Evolutionary conservation across 805 yeast species (phyloP).

Genomic region (Clavispora santaluciae): DNA sequence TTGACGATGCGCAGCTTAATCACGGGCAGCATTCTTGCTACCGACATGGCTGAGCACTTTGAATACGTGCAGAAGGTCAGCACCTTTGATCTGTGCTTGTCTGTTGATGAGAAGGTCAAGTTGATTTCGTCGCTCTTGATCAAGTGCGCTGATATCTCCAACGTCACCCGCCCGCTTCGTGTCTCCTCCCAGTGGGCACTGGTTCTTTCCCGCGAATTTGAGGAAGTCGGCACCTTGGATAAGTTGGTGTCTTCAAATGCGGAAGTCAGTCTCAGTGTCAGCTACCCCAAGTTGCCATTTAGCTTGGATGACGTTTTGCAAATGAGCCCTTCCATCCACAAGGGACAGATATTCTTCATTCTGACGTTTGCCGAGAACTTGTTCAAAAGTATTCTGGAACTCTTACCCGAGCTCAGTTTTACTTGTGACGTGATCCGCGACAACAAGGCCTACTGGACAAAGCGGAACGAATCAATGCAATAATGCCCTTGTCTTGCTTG

Average conservation of each 20-base stretch:
- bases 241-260: slow-evolving; percentile 15
- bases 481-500: not conserved
- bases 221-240: slow-evolving; percentile 57
- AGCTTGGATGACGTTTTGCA: slow-evolving; percentile 41
- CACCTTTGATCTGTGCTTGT: slow-evolving; percentile 17
- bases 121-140: slow-evolving; percentile 66
- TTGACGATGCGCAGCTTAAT: slow-evolving; percentile 25
- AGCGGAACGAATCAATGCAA: not conserved
- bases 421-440: slow-evolving; percentile 48
- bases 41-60: slow-evolving; percentile 91
- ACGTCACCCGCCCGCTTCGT: slow-evolving; percentile 75
- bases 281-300: slow-evolving; percentile 35
- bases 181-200: slow-evolving; percentile 85
- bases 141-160: slow-evolving; percentile 94
- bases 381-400: slow-evolving; percentile 57
- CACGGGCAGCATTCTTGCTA: slow-evolving; percentile 41
- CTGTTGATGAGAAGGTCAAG: slow-evolving; percentile 23
- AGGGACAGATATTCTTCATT: slow-evolving; percentile 81
- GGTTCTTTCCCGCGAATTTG: slow-evolving; percentile 72
- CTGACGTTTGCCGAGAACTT: slow-evolving; percentile 74
- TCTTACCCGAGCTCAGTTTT: slow-evolving; percentile 58
- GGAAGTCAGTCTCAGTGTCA: slow-evolving; percentile 9
- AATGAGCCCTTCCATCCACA: slow-evolving; percentile 48
- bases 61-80: slow-evolving; percentile 58
- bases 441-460: slow-evolving; percentile 55